Conservation (phyloP, 768 basidiomycete species). For the Pulveroboletus sp. region DNA sequence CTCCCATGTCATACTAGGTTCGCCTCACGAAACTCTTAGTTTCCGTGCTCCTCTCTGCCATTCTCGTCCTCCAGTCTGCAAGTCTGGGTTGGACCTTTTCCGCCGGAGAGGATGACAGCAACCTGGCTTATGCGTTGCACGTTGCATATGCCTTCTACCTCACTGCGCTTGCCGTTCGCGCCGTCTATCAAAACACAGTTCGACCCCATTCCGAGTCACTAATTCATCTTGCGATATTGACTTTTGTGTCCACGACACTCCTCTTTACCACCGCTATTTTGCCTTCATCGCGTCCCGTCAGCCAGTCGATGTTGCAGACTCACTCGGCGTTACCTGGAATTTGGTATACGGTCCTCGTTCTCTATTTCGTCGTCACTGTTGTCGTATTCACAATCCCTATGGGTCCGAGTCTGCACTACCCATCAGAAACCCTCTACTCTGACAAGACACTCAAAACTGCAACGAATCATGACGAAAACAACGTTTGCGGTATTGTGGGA, state of each 20-base stretch:
- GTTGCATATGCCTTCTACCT: slow-evolving; percentile 58
- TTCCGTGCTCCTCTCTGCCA: slow-evolving; percentile 41
- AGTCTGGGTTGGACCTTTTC: slow-evolving; percentile 49
- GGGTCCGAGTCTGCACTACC: slow-evolving; percentile 75
- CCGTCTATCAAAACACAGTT: slow-evolving; percentile 46
- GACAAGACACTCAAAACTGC: slow-evolving; percentile 59
- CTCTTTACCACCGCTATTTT: slow-evolving; percentile 53
- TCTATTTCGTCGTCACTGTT: slow-evolving; percentile 46
- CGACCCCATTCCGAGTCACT: slow-evolving; percentile 43
- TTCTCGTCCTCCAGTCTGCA: slow-evolving; percentile 51
- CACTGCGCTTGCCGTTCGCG: slow-evolving; percentile 47
- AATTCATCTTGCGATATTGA: slow-evolving; percentile 61
- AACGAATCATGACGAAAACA: slow-evolving; percentile 65
- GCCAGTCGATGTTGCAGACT: slow-evolving; percentile 24
- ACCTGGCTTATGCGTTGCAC: slow-evolving; percentile 44
- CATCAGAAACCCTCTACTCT: slow-evolving; percentile 71
- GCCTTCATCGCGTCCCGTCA: slow-evolving; percentile 43
- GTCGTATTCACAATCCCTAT: slow-evolving; percentile 54
- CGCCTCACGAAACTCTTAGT: slow-evolving; percentile 56
- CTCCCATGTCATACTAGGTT: slow-evolving; percentile 43
- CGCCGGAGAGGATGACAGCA: slow-evolving; percentile 25
- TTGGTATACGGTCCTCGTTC: slow-evolving; percentile 51
- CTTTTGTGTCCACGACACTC: slow-evolving; percentile 44
- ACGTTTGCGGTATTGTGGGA: slow-evolving; percentile 64
- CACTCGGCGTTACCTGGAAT: slow-evolving; percentile 30